Evolutionary conservation across 371 early-diverging fungal species (phyloP).

Genomic region (Rhizoclosmatium hyalinum): DNA sequence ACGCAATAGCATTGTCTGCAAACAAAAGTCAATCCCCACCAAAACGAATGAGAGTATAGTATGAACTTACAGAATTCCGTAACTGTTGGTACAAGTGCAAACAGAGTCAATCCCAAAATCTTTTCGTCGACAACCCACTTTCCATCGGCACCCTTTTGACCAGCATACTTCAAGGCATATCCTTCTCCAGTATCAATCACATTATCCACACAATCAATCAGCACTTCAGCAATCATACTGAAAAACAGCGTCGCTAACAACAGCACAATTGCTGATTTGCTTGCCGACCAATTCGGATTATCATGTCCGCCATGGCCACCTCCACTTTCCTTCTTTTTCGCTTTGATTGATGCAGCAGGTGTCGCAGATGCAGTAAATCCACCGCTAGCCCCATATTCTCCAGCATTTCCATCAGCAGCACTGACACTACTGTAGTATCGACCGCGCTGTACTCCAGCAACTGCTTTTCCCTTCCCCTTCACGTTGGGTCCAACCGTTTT

Average conservation of each 20-base stretch:
- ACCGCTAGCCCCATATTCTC: not conserved
- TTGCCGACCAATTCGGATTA: slow-evolving; percentile 90
- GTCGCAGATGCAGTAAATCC: slow-evolving; percentile 1
- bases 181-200: slow-evolving; percentile 42
- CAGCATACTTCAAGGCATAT: not conserved
- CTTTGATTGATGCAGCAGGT: not conserved
- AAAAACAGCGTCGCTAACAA: slow-evolving; percentile 85
- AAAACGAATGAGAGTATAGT: not conserved
- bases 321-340: slow-evolving; percentile 19
- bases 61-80: slow-evolving; percentile 80
- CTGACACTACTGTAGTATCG: not conserved
- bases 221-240: slow-evolving; percentile 79
- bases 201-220: slow-evolving; percentile 53
- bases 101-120: slow-evolving; percentile 88
- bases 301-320: slow-evolving; percentile 75
- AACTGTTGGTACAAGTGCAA: slow-evolving; percentile 95
- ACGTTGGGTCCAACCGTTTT: not conserved
- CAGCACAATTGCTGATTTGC: slow-evolving; percentile 80
- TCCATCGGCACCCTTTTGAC: slow-evolving; percentile 7
- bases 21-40: slow-evolving; percentile 6
- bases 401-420: not conserved
- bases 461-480: slow-evolving; percentile 13
- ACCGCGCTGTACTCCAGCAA: not conserved
- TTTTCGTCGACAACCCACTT: slow-evolving; percentile 77
- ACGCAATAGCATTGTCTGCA: slow-evolving; percentile 91